Evolutionary conservation across 306 rosid species (phyloP).

Genomic region (Trichosanthes truncata): DNA sequence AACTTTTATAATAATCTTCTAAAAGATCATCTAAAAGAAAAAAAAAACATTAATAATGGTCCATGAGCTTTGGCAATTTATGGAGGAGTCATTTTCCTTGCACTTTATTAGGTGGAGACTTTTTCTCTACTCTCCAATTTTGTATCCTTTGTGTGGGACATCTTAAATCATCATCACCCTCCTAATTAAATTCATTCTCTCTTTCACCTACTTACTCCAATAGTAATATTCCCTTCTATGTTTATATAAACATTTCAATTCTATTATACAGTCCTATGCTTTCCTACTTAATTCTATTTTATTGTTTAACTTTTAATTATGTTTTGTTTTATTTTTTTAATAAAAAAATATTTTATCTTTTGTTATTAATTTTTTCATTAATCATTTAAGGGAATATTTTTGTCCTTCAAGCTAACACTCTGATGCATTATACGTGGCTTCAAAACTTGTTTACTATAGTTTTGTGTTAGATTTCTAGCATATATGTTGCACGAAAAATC

Average conservation of each 20-base stretch:
- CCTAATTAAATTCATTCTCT: not conserved
- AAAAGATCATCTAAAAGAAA: not conserved
- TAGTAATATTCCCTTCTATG: not conserved
- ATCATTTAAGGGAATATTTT: too few species aligned
- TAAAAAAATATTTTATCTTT: too few species aligned
- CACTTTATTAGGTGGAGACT: slow-evolving; percentile 9
- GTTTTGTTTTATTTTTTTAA: too few species aligned
- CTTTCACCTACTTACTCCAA: not conserved
- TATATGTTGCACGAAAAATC: too few species aligned
- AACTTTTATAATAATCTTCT: too few species aligned
- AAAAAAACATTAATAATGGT: not conserved
- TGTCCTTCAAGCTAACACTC: too few species aligned
- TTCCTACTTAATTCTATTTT: not conserved
- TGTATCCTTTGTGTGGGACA: not conserved
- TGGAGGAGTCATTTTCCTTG: not conserved
- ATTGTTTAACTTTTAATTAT: not conserved
- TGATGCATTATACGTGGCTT: too few species aligned
- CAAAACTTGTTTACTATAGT: too few species aligned
- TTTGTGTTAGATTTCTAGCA: too few species aligned
- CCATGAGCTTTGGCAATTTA: not conserved
- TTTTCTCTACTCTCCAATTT: slow-evolving; percentile 6
- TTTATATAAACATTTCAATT: not conserved
- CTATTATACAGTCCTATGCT: not conserved
- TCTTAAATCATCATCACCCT: not conserved
- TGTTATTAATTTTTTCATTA: too few species aligned